These are phyloP conservation scores for Candida rishiriensis DNA, from an alignment of 805 yeast species.

Conservation along the genomic window DNA sequence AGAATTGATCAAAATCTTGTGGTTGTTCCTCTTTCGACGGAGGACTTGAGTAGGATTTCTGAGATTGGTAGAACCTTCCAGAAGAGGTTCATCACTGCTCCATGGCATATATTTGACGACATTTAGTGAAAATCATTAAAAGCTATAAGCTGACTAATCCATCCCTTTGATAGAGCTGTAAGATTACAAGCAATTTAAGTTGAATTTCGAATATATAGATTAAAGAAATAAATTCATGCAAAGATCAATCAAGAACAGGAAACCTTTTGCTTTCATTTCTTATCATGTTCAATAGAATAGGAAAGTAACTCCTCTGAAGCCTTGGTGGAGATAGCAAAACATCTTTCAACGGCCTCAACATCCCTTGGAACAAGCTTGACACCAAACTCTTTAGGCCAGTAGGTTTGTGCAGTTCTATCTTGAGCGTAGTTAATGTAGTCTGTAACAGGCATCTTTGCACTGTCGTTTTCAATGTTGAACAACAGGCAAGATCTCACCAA, in stretches of 20 bases:
- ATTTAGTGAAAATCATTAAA: conserved; percentile 1
- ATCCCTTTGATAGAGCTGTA: too few relatives aligned
- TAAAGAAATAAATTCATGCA: too few relatives aligned
- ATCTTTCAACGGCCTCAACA: conserved; percentile 1
- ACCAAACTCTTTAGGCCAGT: conserved; percentile 19
- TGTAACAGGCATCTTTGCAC: conserved; percentile 4
- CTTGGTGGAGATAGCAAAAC: conserved; percentile 7
- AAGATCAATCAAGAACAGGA: too few relatives aligned
- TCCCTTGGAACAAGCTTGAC: conserved; percentile 11
- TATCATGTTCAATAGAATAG: conserved; percentile 15
- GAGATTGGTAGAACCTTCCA: conserved; percentile 7
- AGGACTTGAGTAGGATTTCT: conserved; percentile 26
- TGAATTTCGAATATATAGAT: too few relatives aligned
- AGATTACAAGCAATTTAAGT: too few relatives aligned
- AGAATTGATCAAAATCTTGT: conserved; percentile 31
- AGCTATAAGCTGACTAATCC: too few relatives aligned
- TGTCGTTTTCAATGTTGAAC: conserved; percentile 8
- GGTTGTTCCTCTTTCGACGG: conserved; percentile 31
- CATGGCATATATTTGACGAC: conserved; percentile 10
- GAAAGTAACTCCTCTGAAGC: conserved; percentile 6
- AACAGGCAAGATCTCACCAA: conserved; percentile 15
- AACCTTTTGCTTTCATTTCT: neutral
- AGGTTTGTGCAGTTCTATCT: conserved; percentile 18
- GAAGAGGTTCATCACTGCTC: conserved; percentile 6
- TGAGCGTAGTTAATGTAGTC: conserved; percentile 18